These are phyloP conservation scores for Tuber melanosporum DNA, from an alignment of 495 filamentous ascomycete genomes.

Conservation along the genomic window DNA sequence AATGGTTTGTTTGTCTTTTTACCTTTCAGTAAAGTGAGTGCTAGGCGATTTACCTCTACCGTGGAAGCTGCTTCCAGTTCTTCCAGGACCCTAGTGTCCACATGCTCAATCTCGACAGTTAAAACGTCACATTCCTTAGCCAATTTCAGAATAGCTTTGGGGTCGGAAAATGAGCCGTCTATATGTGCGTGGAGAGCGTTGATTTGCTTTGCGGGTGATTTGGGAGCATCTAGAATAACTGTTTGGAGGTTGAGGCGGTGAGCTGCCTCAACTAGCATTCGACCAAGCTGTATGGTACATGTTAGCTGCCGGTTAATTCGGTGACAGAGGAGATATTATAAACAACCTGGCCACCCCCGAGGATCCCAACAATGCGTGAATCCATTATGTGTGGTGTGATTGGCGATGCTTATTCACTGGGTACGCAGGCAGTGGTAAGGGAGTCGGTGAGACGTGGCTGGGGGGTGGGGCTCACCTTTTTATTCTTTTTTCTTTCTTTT, in stretches of 20 bases:
- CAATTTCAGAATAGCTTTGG: conserved; percentile 60
- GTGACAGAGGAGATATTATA: background rate
- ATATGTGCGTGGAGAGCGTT: conserved; percentile 68
- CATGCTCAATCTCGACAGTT: conserved; percentile 97
- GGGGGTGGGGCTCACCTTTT: conserved; percentile 32
- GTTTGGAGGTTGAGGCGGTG: conserved; percentile 77
- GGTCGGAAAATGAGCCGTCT: conserved; percentile 63
- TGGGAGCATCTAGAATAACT: conserved; percentile 69
- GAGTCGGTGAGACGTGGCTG: conserved; percentile 22
- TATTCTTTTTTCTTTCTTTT: conserved; percentile 11
- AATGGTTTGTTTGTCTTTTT: conserved; percentile 20
- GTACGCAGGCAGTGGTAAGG: conserved; percentile 19
- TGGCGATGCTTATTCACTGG: conserved; percentile 19
- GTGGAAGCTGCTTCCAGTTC: conserved; percentile 56
- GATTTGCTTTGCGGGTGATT: conserved; percentile 85
- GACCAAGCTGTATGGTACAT: conserved; percentile 55
- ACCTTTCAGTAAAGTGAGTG: conserved; percentile 19
- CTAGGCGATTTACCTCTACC: conserved; percentile 46
- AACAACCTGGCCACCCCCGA: conserved; percentile 63
- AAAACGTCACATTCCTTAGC: conserved; percentile 73
- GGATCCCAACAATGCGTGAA: conserved; percentile 53
- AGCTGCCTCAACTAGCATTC: conserved; percentile 91
- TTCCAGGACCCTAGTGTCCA: conserved; percentile 85
- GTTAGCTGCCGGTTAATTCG: conserved; percentile 13
- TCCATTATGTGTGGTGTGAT: conserved; percentile 39